Evolutionary conservation across 306 rosid genomes (phyloP).

Genomic region (Alnus glutinosa): DNA sequence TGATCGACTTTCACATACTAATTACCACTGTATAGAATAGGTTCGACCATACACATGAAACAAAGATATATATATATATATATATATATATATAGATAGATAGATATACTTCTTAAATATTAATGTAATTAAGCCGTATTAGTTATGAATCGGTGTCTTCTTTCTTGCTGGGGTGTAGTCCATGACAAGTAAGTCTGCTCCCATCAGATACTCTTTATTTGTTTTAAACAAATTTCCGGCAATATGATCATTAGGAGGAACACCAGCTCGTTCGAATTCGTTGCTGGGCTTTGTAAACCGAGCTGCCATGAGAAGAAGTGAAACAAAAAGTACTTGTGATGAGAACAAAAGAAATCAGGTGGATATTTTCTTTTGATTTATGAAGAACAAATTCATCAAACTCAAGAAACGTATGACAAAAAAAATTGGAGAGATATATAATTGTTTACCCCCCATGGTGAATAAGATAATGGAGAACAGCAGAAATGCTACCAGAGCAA

Average conservation of each 20-base stretch:
- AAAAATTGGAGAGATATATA: background rate
- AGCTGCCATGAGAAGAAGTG: background rate
- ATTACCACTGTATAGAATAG: too few relatives aligned
- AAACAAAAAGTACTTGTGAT: background rate
- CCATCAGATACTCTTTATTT: background rate
- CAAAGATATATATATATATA: background rate
- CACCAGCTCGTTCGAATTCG: background rate
- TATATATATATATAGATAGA: background rate
- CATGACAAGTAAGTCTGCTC: background rate
- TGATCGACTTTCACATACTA: too few relatives aligned
- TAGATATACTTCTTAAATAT: background rate
- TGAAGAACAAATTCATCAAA: background rate
- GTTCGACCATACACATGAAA: background rate
- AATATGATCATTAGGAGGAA: background rate
- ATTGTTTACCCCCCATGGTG: background rate
- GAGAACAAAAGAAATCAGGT: background rate
- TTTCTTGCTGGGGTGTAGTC: background rate
- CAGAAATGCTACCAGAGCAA: background rate
- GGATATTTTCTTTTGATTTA: background rate
- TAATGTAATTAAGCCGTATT: background rate
- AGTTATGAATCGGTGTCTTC: background rate
- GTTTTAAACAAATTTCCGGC: background rate
- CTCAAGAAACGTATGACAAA: background rate
- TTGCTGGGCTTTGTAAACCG: background rate
- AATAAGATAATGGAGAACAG: background rate